Evolutionary conservation across 2,329 filamentous ascomycete species (phyloP), one percentile per base, ranked within the genome.

Genomic region (Pseudovirgaria hyperparasitica): DNA sequence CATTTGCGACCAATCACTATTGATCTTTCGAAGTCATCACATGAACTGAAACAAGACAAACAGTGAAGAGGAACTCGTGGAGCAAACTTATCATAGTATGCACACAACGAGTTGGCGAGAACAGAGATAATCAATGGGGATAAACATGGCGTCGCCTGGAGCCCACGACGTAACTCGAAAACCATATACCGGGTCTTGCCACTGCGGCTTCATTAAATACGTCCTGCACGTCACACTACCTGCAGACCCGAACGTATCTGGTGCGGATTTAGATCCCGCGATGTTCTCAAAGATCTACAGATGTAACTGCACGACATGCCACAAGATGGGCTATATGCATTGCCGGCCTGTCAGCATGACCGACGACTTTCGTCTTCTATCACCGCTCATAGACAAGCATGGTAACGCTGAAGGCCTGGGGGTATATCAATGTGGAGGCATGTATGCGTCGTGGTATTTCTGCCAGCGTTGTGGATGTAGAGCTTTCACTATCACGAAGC

Each of bases 231-330:
- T 32, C 9, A 20, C 19, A 20, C 25, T 29, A 19, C 46, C 52
- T 29, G 25, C 33, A n/a, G n/a, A n/a, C n/a, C n/a, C n/a, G n/a
- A n/a, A n/a, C n/a, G n/a, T n/a, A n/a, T n/a, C n/a, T n/a, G n/a
- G n/a, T n/a, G n/a, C n/a, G n/a, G n/a, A n/a, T n/a, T n/a, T n/a
- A n/a, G n/a, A n/a, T n/a, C n/a, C n/a, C n/a, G n/a, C n/a, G n/a
- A n/a, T n/a, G n/a, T n/a, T n/a, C n/a, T n/a, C n/a, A n/a, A n/a
- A n/a, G n/a, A 30, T 57, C 30, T 50, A 55, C 45, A 46, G 55
- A 35, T 67, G 62, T 50, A 67, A 67, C 34, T 67, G 63, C 41
- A 57, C 45, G 8, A 54, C 57, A 8, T 67, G 63, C 41, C 58
- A 64, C 25, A 67, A 67, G 36, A 50, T 57, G 33, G 55, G 54